These are phyloP conservation scores for Sequoia sempervirens DNA, from an alignment of 75 land plant species.

Conservation along the genomic window DNA sequence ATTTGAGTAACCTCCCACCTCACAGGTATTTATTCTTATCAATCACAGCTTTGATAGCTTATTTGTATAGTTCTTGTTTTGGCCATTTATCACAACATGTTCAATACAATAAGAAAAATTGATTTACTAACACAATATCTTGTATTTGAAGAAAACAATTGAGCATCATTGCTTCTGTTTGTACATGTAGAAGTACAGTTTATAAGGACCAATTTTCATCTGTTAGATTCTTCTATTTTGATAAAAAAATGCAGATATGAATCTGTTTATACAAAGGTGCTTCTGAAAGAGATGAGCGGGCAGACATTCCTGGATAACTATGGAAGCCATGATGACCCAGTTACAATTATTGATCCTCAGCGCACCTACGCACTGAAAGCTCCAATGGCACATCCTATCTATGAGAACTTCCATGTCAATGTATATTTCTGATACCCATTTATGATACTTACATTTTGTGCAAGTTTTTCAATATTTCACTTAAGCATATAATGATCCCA, in stretches of 20 bases:
- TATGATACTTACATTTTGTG: background rate
- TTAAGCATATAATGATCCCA: background rate
- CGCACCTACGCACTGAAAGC: conserved; percentile 50
- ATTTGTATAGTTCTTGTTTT: background rate
- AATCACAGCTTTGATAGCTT: background rate
- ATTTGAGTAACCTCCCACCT: conserved; percentile 77
- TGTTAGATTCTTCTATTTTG: conserved; percentile 1
- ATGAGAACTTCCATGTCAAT: conserved; percentile 87
- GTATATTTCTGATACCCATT: conserved; percentile 21
- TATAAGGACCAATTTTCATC: background rate
- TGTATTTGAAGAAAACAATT: background rate
- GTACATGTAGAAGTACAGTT: background rate
- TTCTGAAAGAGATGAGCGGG: conserved; percentile 73
- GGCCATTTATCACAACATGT: background rate
- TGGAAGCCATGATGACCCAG: conserved; percentile 68
- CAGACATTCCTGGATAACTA: conserved; percentile 59
- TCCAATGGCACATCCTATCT: conserved; percentile 78
- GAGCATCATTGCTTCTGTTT: background rate
- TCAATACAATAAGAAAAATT: background rate
- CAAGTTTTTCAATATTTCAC: background rate
- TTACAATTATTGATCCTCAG: conserved; percentile 59
- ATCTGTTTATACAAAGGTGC: conserved; percentile 48
- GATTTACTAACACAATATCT: background rate
- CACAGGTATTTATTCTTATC: conserved; percentile 40
- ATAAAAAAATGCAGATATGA: conserved; percentile 51